A percentile compares a stretch with the other conserved stretches of the same genome.
Conservation (phyloP, 768 basidiomycete genomes). For the Lentinula raphanica region DNA sequence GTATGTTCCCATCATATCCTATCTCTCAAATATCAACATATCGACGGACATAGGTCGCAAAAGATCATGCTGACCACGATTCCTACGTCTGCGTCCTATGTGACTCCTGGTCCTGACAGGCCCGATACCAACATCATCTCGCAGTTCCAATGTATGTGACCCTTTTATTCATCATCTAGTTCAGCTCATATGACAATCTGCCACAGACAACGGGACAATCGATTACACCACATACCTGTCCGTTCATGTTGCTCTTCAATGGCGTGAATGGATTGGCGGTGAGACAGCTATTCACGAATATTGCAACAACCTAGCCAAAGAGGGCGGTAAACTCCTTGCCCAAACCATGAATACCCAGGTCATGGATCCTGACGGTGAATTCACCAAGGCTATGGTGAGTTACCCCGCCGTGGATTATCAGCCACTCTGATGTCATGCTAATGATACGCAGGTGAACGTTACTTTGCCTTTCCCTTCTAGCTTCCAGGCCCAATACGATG, state of each 20-base stretch:
- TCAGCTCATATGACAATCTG: conserved; percentile 17
- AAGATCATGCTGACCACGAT: conserved; percentile 53
- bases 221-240: conserved; percentile 51
- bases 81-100: conserved; percentile 50
- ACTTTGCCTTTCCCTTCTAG: conserved; percentile 24
- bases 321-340: conserved; percentile 58
- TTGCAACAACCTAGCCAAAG: conserved; percentile 60
- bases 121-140: conserved; percentile 33
- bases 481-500: conserved; percentile 12
- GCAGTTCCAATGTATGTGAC: conserved; percentile 45
- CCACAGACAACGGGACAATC: conserved; percentile 64
- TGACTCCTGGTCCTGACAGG: conserved; percentile 36
- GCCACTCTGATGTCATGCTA: neutral
- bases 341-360: conserved; percentile 55
- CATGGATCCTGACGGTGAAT: conserved; percentile 43
- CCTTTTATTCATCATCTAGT: neutral
- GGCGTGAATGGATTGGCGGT: conserved; percentile 70
- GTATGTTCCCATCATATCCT: conserved; percentile 9
- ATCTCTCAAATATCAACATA: neutral
- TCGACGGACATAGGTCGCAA: conserved; percentile 45
- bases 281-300: conserved; percentile 68
- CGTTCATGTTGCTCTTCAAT: conserved; percentile 58
- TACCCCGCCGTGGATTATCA: neutral
- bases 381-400: conserved; percentile 67
- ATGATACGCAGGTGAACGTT: conserved; percentile 26